A percentile compares a stretch with the other conserved stretches of the same genome.
phyloP scores from a whole-genome alignment of 2,329 filamentous ascomycete genomes.

The Sphaerulina populicola region DNA sequence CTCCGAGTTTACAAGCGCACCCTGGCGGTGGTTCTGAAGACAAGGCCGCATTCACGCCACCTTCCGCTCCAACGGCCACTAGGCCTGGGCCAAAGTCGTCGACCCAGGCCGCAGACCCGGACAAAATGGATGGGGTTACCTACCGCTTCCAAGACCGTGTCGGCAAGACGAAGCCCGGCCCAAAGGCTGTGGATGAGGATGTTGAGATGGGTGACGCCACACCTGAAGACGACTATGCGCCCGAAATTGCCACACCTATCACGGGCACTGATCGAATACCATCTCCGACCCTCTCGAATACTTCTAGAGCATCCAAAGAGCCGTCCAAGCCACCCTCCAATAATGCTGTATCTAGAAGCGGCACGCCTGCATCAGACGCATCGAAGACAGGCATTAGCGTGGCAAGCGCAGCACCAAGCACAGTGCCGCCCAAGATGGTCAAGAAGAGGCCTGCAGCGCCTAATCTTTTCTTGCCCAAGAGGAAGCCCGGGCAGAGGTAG shows the following conservation, averaged over 20 bases:
- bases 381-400: slow-evolving; percentile 3
- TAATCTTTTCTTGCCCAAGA: slow-evolving; percentile 17
- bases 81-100: background rate
- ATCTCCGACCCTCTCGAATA: background rate
- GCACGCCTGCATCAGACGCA: background rate
- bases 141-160: slow-evolving; percentile 29
- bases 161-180: slow-evolving; percentile 18
- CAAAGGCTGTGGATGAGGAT: slow-evolving; percentile 18
- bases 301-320: background rate
- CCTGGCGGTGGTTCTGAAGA: background rate
- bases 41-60: background rate
- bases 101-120: slow-evolving; percentile 21
- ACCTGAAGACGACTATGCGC: slow-evolving; percentile 1
- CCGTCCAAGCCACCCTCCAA: background rate
- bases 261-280: background rate
- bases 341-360: background rate
- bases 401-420: background rate
- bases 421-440: slow-evolving; percentile 9
- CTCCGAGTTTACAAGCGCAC: background rate
- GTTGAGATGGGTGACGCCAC: slow-evolving; percentile 30
- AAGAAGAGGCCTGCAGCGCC: slow-evolving; percentile 8
- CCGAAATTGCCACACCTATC: background rate
- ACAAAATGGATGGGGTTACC: slow-evolving; percentile 34
- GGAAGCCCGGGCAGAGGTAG: slow-evolving; percentile 9
- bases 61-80: background rate